Conservation (phyloP, 345 rosid species). For the Microcos paniculata region DNA sequence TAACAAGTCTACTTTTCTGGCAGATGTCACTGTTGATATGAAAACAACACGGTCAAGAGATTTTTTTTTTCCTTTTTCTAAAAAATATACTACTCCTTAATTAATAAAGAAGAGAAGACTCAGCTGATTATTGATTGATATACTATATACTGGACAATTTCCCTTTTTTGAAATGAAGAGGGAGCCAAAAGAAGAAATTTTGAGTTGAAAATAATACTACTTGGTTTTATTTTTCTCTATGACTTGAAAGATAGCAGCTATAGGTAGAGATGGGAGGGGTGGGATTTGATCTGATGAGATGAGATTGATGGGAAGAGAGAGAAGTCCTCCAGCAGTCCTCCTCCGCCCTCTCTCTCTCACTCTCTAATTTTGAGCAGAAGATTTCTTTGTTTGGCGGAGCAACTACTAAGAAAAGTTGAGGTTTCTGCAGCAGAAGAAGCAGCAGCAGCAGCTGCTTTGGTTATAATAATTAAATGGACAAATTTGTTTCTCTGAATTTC, state of each 20-base stretch:
- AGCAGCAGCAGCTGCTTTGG: not conserved
- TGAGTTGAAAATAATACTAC: not conserved
- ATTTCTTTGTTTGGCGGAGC: slow-evolving; percentile 21
- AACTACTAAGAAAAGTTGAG: slow-evolving; percentile 16
- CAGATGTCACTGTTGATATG: slow-evolving; percentile 20
- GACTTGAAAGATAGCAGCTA: not conserved
- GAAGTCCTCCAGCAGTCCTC: no score
- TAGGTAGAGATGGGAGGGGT: not conserved
- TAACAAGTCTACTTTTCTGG: not conserved
- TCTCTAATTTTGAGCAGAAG: not conserved
- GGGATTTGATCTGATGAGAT: slow-evolving; percentile 16
- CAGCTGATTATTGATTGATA: slow-evolving; percentile 5
- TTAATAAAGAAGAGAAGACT: not conserved
- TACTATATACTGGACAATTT: slow-evolving; percentile 18
- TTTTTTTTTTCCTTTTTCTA: no score
- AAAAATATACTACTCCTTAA: not conserved
- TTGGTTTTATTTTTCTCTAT: not conserved
- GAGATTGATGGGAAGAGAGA: slow-evolving; percentile 23
- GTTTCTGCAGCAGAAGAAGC: no score
- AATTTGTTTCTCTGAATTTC: slow-evolving; percentile 6
- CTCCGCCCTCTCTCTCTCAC: not conserved
- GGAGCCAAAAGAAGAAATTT: slow-evolving; percentile 13
- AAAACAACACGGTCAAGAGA: not conserved
- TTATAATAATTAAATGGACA: not conserved
- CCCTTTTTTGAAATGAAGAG: slow-evolving; percentile 20